Evolutionary conservation across 345 rosid genomes (phyloP).

Genomic region (Eucalyptus marginata): DNA sequence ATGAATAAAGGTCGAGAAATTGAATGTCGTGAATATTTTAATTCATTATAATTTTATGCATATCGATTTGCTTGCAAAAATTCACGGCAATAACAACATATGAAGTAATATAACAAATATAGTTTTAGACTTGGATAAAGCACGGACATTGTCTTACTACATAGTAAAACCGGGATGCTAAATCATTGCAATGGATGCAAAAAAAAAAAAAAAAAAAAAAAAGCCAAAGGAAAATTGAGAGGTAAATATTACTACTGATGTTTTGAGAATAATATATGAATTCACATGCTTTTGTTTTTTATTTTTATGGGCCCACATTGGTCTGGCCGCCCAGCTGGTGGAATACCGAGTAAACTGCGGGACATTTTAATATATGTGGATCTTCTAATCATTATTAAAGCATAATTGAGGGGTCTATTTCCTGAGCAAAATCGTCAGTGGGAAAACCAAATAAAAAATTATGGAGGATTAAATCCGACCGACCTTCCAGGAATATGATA

Average conservation of each 20-base stretch:
- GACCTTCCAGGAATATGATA: neutral
- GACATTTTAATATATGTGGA: neutral
- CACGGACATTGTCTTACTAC: neutral
- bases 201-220: neutral
- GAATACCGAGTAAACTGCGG: neutral
- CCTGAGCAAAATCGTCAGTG: neutral
- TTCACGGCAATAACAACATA: too few species aligned
- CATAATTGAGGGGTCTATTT: neutral
- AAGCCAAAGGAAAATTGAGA: neutral
- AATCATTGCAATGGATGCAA: too few species aligned
- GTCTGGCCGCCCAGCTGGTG: neutral
- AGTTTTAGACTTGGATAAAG: neutral
- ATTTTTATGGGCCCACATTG: neutral
- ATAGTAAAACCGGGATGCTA: too few species aligned
- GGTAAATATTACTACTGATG: too few species aligned
- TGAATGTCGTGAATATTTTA: neutral
- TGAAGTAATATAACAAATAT: neutral
- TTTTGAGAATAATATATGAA: constrained; percentile 37
- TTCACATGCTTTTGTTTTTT: neutral
- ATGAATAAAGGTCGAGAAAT: neutral
- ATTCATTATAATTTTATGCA: neutral
- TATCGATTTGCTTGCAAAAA: accelerated
- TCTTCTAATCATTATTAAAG: neutral
- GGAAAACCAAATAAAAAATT: neutral
- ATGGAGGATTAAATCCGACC: neutral